Evolutionary conservation across 140 eudicot species (phyloP).

Genomic region (Cichorium intybus): DNA sequence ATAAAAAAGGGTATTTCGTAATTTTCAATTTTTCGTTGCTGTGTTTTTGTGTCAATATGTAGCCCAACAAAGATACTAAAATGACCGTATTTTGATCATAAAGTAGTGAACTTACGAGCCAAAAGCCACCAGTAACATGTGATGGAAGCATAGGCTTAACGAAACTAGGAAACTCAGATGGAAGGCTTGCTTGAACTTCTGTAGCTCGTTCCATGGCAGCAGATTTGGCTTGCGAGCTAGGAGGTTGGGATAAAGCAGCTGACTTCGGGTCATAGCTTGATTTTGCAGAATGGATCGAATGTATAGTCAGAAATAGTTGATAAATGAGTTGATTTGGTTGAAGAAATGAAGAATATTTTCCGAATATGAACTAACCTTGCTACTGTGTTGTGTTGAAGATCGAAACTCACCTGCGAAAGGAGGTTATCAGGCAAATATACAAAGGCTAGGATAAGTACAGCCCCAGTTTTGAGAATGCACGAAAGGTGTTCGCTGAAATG

Average conservation of each 20-base stretch:
- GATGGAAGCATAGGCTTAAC: constrained; percentile 62
- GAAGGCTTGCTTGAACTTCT: constrained; percentile 58
- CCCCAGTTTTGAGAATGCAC: background rate
- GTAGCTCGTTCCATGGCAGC: constrained; percentile 51
- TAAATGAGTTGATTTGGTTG: background rate
- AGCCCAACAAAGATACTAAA: background rate
- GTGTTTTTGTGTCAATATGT: background rate
- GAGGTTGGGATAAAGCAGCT: background rate
- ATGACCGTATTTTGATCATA: background rate
- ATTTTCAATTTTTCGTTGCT: too few species aligned
- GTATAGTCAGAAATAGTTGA: background rate
- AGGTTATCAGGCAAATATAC: background rate
- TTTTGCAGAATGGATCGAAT: constrained; percentile 2
- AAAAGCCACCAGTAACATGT: constrained; percentile 66
- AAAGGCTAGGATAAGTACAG: background rate
- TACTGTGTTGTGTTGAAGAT: constrained; percentile 10
- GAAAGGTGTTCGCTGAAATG: constrained; percentile 14
- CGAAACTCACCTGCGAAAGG: constrained; percentile 34
- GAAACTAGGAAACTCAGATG: constrained; percentile 48
- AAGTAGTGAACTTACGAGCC: constrained; percentile 49
- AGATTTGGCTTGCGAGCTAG: constrained; percentile 23
- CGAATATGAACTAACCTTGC: constrained; percentile 35
- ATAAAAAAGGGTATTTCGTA: background rate
- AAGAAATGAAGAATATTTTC: background rate
- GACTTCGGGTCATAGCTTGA: constrained; percentile 28